phyloP scores from a whole-genome alignment of 495 filamentous ascomycete genomes.

The Penicillium ochrochloron region DNA sequence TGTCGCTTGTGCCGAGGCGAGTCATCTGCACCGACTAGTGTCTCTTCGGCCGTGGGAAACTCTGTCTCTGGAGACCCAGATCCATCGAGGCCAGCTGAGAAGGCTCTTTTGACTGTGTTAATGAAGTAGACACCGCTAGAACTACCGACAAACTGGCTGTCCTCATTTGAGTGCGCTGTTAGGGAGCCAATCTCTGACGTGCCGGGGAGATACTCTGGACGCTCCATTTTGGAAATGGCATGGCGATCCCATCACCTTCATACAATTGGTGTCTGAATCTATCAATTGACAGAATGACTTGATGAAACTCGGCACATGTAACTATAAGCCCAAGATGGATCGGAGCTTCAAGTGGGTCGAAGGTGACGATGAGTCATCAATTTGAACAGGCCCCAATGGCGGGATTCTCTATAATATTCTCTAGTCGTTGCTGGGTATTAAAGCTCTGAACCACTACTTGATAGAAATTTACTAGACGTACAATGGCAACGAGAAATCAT shows the following conservation, averaged over 20 bases:
- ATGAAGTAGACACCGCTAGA: conserved; percentile 51
- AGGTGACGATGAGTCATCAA: background rate
- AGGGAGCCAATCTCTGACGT: conserved; percentile 45
- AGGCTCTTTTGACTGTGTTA: conserved; percentile 49
- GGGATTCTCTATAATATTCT: background rate
- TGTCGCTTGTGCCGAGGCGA: conserved; percentile 31
- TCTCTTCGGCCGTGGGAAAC: conserved; percentile 47
- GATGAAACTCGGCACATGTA: background rate
- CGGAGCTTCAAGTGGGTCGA: background rate
- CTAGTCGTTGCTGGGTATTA: background rate
- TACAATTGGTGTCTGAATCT: background rate
- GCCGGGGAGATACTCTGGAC: conserved; percentile 35
- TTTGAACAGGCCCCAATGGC: background rate
- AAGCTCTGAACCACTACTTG: background rate
- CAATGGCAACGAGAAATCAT: background rate
- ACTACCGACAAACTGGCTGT: conserved; percentile 49
- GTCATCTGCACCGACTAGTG: conserved; percentile 40
- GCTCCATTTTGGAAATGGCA: conserved; percentile 37
- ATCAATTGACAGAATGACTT: background rate
- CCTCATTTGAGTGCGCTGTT: conserved; percentile 47
- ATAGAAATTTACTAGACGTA: background rate
- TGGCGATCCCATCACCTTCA: conserved; percentile 7
- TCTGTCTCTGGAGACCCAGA: conserved; percentile 28
- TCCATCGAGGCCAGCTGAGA: conserved; percentile 33
- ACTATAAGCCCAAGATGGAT: too few relatives aligned